Evolutionary conservation across 1,139 yeast species (phyloP), one percentile per base, ranked within the genome.

Genomic region (Zygosaccharomyces pseudobailii): DNA sequence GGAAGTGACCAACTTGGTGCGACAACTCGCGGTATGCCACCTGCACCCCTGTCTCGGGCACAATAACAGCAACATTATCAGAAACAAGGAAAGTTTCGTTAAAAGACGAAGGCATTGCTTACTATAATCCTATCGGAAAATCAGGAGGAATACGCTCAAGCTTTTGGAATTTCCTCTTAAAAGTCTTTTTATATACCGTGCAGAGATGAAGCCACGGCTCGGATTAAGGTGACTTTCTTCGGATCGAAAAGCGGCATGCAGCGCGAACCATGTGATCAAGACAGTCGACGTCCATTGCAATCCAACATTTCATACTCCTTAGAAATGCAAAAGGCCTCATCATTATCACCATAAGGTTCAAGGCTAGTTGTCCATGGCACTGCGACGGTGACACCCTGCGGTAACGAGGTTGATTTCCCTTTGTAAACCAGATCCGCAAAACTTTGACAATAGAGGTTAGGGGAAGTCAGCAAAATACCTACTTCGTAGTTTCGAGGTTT

Each of bases 291-390:
- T 4, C 33, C 56, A 23, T 46, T 38, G 2, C 40, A 31, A 49
- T 58, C 62, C 6, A 42, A 46, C 35, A 44, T 47, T 2, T 31
- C 24, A 40, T 51, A 50, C 25, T 42, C 27, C 24, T 48, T 44
- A 4, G 52, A 43, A 6, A 54, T 63, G 50, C 78, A 70, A 82
- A 85, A 82, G 0, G 85, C 79, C 42, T 62, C 55, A 57, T 81
- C 87, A 0, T 36, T 42, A 0, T 48, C 4, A 0, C 41, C 43
- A 56, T 81, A 82, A 30, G 59, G 62, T 3, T 43, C 50, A 1
- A 82, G 73, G 0, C 86, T 84, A 17, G 79, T 52, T 40, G 65
- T 67, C 53, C 80, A 80, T 0, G 88, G 88, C 13, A 82, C 54
- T 35, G 81, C 56, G 0, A 80, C 64, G 0, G 79, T 74, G 6